Evolutionary conservation across 148 eudicot genomes (phyloP), one percentile per base, ranked within the genome.

Genomic region (Chenopodium suecicum): DNA sequence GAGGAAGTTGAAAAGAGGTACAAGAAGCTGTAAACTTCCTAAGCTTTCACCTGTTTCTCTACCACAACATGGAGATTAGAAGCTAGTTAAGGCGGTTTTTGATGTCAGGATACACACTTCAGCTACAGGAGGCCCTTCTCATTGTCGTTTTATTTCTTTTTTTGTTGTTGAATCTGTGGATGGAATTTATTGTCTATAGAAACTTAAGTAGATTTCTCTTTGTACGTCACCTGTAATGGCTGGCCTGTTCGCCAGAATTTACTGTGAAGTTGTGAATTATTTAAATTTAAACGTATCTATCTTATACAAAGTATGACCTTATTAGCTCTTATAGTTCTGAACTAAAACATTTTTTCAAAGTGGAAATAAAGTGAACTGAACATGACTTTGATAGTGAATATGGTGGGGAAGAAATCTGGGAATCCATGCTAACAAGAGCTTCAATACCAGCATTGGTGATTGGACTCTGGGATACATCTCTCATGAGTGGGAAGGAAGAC

Each of bases 1-100:
- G 99, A 96, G 86, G 97, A 96, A 85, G 90, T 90, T 68, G 99
- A 96, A 82, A 94, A 96, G 98, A 88, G 98, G 85, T 86, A 85
- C 89, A 96, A 94, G 91, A 88, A 91, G 82, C 88, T 92, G 85
- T 96, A 96, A 83, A 12, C 62, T 79, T 66, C 54, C 67, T 70
- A 1, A 7, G 46, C n/a, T 12, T 66, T 50, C 78, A 46, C n/a
- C 78, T 27, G 11, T 48, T 20, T 29, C 41, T 17, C 22, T 44
- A 41, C 20, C 34, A 48, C 48, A 31, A 20, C 41, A 54, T 46
- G 41, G 68, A 79, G 50, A 70, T 12, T 32, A 70, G 68, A n/a
- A 32, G 47, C 69, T 80, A 32, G 37, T 58, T 41, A 47, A 56
- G 81, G 22, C 27, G 44, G 19, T 46, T 72, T 79, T 23, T 19